Conservation (phyloP, 2,329 filamentous ascomycete genomes). For the Polychaeton citri region DNA sequence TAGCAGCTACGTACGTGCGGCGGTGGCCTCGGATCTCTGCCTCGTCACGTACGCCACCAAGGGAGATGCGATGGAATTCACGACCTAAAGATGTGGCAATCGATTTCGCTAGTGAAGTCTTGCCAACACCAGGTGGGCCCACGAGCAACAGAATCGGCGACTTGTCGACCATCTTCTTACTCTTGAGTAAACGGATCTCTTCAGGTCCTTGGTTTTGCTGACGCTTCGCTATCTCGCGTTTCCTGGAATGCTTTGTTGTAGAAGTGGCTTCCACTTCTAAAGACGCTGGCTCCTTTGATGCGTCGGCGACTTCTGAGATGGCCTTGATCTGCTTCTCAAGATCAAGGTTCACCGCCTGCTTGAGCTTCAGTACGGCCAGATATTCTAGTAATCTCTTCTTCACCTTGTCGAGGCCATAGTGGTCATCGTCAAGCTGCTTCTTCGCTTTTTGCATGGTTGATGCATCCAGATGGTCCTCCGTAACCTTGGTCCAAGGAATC, state of each 20-base stretch:
- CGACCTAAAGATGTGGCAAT: slow-evolving; percentile 82
- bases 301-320: slow-evolving; percentile 30
- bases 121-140: slow-evolving; percentile 86
- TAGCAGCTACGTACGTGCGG: slow-evolving; percentile 94
- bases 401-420: slow-evolving; percentile 91
- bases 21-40: slow-evolving; percentile 93
- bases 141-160: slow-evolving; percentile 90
- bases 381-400: slow-evolving; percentile 96
- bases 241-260: too few relatives aligned
- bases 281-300: slow-evolving; percentile 36
- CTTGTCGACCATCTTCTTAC: slow-evolving; percentile 81
- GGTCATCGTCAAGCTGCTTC: slow-evolving; percentile 86
- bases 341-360: slow-evolving; percentile 77
- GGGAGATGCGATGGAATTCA: slow-evolving; percentile 93
- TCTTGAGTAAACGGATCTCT: slow-evolving; percentile 44
- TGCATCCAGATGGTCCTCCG: slow-evolving; percentile 71
- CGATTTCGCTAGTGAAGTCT: slow-evolving; percentile 88
- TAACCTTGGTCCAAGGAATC: slow-evolving; percentile 79
- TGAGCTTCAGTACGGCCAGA: slow-evolving; percentile 85
- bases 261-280: slow-evolving; percentile 43
- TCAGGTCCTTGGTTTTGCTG: slow-evolving; percentile 2
- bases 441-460: slow-evolving; percentile 68
- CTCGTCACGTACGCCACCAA: slow-evolving; percentile 90
- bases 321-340: slow-evolving; percentile 63
- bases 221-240: slow-evolving; percentile 12